These are phyloP conservation scores for Paxillus rubicundulus DNA, from an alignment of 768 basidiomycete genomes.

Conservation along the genomic window DNA sequence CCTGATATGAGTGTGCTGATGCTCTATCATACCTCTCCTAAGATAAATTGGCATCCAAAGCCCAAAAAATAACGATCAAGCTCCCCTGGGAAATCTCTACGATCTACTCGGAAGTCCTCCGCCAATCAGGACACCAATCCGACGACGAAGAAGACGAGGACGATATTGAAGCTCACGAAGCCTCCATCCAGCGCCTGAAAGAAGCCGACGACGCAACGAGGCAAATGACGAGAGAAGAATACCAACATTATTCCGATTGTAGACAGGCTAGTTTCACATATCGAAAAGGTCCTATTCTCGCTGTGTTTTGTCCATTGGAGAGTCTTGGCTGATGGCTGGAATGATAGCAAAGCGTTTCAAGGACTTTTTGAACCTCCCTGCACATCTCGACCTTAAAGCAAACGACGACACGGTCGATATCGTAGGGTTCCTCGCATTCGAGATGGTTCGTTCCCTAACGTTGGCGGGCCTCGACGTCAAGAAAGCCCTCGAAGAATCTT, in stretches of 20 bases:
- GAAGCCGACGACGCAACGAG: conserved; percentile 95
- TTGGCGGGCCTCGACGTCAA: conserved; percentile 85
- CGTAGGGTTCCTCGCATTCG: conserved; percentile 95
- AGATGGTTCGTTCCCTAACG: conserved; percentile 93
- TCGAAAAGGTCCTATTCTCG: conserved; percentile 71
- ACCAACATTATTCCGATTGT: conserved; percentile 95
- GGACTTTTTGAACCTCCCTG: conserved; percentile 87
- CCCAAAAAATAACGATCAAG: conserved; percentile 91
- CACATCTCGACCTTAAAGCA: conserved; percentile 82
- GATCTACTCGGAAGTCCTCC: conserved; percentile 84
- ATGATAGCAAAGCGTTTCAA: conserved; percentile 84
- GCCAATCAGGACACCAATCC: conserved; percentile 72
- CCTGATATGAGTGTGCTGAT: background rate
- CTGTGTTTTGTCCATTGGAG: background rate
- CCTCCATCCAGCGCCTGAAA: conserved; percentile 86
- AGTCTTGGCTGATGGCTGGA: background rate
- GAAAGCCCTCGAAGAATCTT: conserved; percentile 70
- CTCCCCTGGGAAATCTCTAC: conserved; percentile 95
- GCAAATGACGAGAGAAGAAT: conserved; percentile 95
- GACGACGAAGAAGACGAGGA: conserved; percentile 97
- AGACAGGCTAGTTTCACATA: conserved; percentile 96
- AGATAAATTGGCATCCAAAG: conserved; percentile 82
- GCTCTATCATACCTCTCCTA: background rate
- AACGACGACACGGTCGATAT: conserved; percentile 96
- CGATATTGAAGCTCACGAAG: conserved; percentile 93